Percentiles rank a stretch among this genome's conserved stretches.
Conservation (phyloP, 805 yeast species). For the Candida golubevii region DNA sequence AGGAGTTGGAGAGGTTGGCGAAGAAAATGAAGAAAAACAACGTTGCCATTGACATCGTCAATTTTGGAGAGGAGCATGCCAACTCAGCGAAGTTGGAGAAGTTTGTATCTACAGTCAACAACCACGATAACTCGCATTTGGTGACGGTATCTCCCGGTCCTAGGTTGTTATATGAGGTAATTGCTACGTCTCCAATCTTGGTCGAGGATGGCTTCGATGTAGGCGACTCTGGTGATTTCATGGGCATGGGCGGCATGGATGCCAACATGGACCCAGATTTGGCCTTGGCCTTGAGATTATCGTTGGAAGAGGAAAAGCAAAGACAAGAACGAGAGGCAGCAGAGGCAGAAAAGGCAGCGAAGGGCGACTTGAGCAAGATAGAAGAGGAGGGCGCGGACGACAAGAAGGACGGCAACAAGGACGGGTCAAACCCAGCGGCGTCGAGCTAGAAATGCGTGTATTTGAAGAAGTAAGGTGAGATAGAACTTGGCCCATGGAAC, state of each 20-base stretch:
- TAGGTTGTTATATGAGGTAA: slow-evolving; percentile 72
- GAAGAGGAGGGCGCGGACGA: slow-evolving; percentile 22
- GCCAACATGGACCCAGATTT: slow-evolving; percentile 95
- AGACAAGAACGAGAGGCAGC: slow-evolving; percentile 76
- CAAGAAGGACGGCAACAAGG: slow-evolving; percentile 13
- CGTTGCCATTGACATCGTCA: slow-evolving; percentile 83
- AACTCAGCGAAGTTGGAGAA: slow-evolving; percentile 78
- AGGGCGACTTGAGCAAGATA: slow-evolving; percentile 28
- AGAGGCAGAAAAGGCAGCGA: slow-evolving; percentile 19
- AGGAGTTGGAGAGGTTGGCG: slow-evolving; percentile 77
- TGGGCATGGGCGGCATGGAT: slow-evolving; percentile 50
- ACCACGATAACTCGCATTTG: slow-evolving; percentile 74
- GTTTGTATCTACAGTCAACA: slow-evolving; percentile 69
- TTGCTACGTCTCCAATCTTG: slow-evolving; percentile 72
- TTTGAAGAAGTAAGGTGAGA: too few relatives aligned
- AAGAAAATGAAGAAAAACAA: slow-evolving; percentile 91
- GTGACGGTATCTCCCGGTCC: slow-evolving; percentile 89
- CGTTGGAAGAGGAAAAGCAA: slow-evolving; percentile 90
- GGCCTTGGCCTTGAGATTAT: slow-evolving; percentile 90
- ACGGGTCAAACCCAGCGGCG: too few relatives aligned
- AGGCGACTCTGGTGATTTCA: slow-evolving; percentile 36
- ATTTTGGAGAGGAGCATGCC: slow-evolving; percentile 82
- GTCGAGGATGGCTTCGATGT: slow-evolving; percentile 56
- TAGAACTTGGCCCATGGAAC: too few relatives aligned
- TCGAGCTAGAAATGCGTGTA: too few relatives aligned